Evolutionary conservation across 192 early-diverging fungal species (phyloP).

Genomic region (Umbelopsis vinacea): DNA sequence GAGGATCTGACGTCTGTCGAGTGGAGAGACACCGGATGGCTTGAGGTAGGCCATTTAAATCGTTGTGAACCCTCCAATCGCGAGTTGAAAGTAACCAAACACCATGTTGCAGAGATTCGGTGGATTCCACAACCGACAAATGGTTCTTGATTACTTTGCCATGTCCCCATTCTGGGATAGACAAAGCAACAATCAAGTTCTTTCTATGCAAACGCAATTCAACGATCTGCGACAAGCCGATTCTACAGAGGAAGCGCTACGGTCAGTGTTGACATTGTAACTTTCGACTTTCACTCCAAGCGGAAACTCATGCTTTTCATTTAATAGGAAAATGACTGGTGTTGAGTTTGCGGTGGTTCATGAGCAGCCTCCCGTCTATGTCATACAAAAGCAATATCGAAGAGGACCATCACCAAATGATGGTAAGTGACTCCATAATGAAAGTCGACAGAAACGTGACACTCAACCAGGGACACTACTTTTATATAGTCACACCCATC

Average conservation of each 20-base stretch:
- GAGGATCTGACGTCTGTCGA: conserved; percentile 63
- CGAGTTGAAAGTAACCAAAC: too few relatives aligned
- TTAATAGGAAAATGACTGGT: conserved; percentile 68
- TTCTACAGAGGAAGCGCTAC: conserved; percentile 47
- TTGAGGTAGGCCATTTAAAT: conserved; percentile 34
- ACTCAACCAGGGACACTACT: background rate
- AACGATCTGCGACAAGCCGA: conserved; percentile 67
- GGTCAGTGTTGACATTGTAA: background rate
- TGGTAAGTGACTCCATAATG: conserved; percentile 33
- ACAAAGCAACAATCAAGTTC: conserved; percentile 76
- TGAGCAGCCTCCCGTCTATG: conserved; percentile 69
- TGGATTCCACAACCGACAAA: conserved; percentile 69
- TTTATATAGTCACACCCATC: conserved; percentile 51
- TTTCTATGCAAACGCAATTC: conserved; percentile 83
- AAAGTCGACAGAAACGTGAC: background rate
- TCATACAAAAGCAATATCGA: conserved; percentile 73
- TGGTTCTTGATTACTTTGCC: conserved; percentile 82
- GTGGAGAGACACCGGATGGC: conserved; percentile 68
- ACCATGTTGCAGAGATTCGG: conserved; percentile 52
- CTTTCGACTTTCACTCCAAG: background rate
- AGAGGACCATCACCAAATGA: conserved; percentile 53
- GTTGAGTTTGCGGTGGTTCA: conserved; percentile 77
- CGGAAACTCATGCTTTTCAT: background rate
- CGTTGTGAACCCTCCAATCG: background rate
- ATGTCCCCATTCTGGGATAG: conserved; percentile 84